phyloP scores from a whole-genome alignment of 2,329 filamentous ascomycete genomes.

The Septoria linicola region DNA sequence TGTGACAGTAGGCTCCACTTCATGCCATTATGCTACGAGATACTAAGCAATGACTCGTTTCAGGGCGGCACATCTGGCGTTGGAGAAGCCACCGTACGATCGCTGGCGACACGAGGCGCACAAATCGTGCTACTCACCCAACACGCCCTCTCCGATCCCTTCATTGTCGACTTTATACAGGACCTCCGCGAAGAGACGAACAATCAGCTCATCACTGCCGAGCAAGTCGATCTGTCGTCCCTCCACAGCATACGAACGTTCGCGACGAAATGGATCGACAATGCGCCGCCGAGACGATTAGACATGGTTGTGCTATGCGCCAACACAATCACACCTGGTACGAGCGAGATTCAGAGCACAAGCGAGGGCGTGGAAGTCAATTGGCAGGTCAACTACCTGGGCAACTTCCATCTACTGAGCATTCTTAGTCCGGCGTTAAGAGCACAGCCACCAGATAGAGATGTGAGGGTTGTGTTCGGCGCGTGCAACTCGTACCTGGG shows the following conservation, averaged over 20 bases:
- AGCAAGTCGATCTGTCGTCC: conserved; percentile 85
- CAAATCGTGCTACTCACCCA: conserved; percentile 89
- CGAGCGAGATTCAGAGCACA: conserved; percentile 58
- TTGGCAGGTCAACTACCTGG: conserved; percentile 93
- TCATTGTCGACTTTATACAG: conserved; percentile 88
- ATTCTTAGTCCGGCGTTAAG: conserved; percentile 88
- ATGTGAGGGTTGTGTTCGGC: conserved; percentile 82
- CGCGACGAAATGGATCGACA: conserved; percentile 97
- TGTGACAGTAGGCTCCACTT: conserved; percentile 64
- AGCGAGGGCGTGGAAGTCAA: conserved; percentile 77
- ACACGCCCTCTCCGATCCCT: conserved; percentile 76
- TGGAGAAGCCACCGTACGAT: conserved; percentile 71
- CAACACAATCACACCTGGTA: conserved; percentile 70
- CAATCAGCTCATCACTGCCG: conserved; percentile 90
- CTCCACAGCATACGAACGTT: conserved; percentile 90
- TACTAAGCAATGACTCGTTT: conserved; percentile 18
- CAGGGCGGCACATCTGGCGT: conserved; percentile 89
- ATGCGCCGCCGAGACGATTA: conserved; percentile 79
- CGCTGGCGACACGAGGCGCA: conserved; percentile 77
- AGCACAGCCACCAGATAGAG: conserved; percentile 88
- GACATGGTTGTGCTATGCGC: conserved; percentile 91
- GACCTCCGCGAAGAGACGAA: conserved; percentile 73
- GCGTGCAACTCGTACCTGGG: conserved; percentile 88
- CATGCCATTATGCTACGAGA: neutral
- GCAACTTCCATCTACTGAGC: conserved; percentile 91